Conservation (phyloP, 176 grass and related monocot genomes). For the Secale cereale region DNA sequence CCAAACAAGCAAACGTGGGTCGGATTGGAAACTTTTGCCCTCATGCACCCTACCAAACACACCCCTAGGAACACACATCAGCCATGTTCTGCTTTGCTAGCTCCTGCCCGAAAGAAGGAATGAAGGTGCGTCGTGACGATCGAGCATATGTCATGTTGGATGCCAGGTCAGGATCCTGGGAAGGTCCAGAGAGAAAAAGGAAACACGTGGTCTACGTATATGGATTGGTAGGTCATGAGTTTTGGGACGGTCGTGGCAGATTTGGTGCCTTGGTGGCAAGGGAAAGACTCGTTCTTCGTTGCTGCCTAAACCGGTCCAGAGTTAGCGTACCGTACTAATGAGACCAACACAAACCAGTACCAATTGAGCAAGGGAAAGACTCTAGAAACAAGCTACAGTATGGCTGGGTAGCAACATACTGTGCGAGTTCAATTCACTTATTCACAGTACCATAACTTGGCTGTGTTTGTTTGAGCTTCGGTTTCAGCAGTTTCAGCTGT, state of each 20-base stretch:
- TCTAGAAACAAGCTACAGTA: no score
- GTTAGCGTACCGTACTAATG: not conserved
- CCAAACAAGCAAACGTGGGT: no score
- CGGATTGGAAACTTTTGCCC: no score
- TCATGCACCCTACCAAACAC: no score
- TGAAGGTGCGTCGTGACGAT: not conserved
- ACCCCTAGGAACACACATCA: not conserved
- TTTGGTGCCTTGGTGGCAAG: not conserved
- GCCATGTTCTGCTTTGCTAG: not conserved
- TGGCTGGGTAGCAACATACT: not conserved
- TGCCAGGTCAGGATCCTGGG: not conserved
- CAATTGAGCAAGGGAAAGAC: no score
- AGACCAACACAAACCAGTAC: no score
- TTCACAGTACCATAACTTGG: not conserved
- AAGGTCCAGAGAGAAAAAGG: not conserved
- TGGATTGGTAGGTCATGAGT: not conserved
- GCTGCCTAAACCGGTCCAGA: not conserved
- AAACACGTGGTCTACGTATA: not conserved
- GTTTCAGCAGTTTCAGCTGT: no score
- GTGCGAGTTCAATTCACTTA: not conserved
- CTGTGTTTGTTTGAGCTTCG: no score
- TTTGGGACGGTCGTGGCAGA: not conserved
- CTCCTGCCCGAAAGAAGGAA: not conserved
- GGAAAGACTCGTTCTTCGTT: not conserved
- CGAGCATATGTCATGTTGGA: not conserved